A percentile compares a stretch with the other conserved stretches of the same genome.
Evolutionary conservation across 2,329 filamentous ascomycete species (phyloP).

Genomic region (Hymenotorrendiella dingleyae): DNA sequence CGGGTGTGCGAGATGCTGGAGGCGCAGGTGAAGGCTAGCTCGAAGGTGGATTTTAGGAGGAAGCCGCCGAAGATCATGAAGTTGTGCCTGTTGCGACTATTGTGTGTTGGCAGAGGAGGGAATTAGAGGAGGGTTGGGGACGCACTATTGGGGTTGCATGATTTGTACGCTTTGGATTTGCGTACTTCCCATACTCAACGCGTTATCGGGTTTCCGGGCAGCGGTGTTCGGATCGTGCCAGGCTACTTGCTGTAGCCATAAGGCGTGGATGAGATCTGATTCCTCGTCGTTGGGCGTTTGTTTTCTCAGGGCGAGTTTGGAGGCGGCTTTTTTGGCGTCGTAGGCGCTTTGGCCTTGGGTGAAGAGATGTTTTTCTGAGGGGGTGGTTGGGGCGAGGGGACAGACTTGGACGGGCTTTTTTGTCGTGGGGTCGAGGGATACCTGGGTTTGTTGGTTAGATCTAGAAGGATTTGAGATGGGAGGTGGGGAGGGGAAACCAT

Average conservation of each 20-base stretch:
- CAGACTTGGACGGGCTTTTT: slow-evolving; percentile 60
- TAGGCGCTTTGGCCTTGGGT: slow-evolving; percentile 60
- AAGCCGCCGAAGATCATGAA: slow-evolving; percentile 74
- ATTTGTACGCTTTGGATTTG: slow-evolving; percentile 61
- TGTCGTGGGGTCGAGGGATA: slow-evolving; percentile 58
- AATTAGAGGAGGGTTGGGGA: neutral
- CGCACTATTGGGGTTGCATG: slow-evolving; percentile 61
- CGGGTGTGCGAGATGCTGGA: slow-evolving; percentile 61
- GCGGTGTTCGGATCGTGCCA: slow-evolving; percentile 55
- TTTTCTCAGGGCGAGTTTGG: slow-evolving; percentile 53
- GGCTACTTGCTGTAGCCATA: slow-evolving; percentile 61
- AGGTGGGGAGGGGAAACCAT: slow-evolving; percentile 49
- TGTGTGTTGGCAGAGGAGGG: neutral
- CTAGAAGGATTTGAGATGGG: neutral
- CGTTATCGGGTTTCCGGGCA: slow-evolving; percentile 48
- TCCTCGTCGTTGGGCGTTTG: slow-evolving; percentile 65
- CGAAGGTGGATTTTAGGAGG: slow-evolving; percentile 64
- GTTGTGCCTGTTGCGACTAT: slow-evolving; percentile 55
- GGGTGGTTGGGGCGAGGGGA: slow-evolving; percentile 53
- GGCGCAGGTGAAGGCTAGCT: slow-evolving; percentile 66
- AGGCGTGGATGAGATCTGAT: slow-evolving; percentile 61
- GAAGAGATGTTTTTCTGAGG: slow-evolving; percentile 57
- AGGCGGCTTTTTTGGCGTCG: slow-evolving; percentile 55
- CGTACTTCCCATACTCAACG: slow-evolving; percentile 57
- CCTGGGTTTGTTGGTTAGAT: slow-evolving; percentile 15